Evolutionary conservation across 257 asterid genomes (phyloP).

Genomic region (Nicotiana noctiflora): DNA sequence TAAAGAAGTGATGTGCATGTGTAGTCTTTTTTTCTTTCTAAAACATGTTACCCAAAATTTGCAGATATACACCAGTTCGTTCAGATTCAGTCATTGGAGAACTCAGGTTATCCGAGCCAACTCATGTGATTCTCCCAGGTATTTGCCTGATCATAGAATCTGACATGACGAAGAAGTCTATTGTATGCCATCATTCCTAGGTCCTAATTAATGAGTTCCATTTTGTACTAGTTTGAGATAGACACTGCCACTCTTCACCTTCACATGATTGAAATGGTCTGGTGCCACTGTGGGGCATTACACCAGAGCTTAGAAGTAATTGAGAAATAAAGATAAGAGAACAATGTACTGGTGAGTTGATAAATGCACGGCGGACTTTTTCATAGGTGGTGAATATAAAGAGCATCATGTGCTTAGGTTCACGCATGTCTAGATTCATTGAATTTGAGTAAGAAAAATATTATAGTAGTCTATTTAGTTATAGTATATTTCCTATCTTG

Average conservation of each 20-base stretch:
- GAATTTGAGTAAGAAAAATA: neutral
- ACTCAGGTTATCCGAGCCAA: constrained; percentile 67
- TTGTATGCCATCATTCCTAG: neutral
- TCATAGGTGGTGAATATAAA: neutral
- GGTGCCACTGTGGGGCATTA: neutral
- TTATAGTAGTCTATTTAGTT: neutral
- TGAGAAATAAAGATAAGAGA: neutral
- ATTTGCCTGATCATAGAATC: constrained; percentile 17
- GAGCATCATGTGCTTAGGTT: neutral
- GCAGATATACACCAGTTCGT: constrained; percentile 90
- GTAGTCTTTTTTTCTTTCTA: constrained; percentile 1
- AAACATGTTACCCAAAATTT: constrained; percentile 20
- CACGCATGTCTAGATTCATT: neutral
- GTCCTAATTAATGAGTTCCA: neutral
- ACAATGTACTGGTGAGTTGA: neutral
- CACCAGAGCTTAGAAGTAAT: neutral
- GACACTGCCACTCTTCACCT: neutral
- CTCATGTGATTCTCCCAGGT: constrained; percentile 84
- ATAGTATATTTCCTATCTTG: neutral
- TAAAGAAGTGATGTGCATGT: neutral
- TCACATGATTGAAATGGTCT: neutral
- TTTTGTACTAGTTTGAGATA: neutral
- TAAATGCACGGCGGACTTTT: neutral
- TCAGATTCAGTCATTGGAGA: constrained; percentile 81
- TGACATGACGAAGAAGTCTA: neutral